These are phyloP conservation scores for Penicillium brasilianum DNA, from an alignment of 2,329 filamentous ascomycete species.

Conservation along the genomic window DNA sequence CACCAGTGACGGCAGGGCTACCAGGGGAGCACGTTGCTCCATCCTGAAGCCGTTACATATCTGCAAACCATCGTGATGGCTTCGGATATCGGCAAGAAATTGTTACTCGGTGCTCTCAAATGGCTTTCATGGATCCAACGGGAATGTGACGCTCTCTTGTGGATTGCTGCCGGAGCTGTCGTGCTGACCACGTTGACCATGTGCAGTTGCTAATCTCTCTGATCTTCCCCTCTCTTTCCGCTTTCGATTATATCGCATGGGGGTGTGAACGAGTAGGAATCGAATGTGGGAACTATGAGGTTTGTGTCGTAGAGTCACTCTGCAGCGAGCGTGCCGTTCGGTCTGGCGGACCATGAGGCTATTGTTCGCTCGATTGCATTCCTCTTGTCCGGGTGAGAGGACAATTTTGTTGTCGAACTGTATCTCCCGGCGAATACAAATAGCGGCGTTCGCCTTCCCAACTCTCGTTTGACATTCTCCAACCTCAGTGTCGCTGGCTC, in stretches of 20 bases:
- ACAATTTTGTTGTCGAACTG: not conserved
- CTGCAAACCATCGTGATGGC: not conserved
- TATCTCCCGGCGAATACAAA: not conserved
- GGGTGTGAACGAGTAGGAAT: not conserved
- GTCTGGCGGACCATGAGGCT: constrained; percentile 9
- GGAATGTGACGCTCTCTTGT: constrained; percentile 9
- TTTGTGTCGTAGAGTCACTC: not conserved
- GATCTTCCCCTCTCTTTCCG: constrained; percentile 4
- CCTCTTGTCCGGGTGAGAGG: not conserved
- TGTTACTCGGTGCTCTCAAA: not conserved
- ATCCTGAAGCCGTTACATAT: constrained; percentile 4
- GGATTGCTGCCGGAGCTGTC: not conserved
- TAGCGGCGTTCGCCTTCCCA: constrained; percentile 8
- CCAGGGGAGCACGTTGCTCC: not conserved
- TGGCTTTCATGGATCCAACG: not conserved
- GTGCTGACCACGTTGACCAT: constrained; percentile 17
- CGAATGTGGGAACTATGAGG: not conserved
- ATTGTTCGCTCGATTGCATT: constrained; percentile 1
- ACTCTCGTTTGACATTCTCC: constrained; percentile 6
- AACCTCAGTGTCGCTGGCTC: constrained; percentile 15
- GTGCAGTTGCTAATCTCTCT: constrained; percentile 4
- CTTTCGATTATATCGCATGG: not conserved
- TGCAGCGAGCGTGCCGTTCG: constrained; percentile 11
- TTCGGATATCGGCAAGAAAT: not conserved
- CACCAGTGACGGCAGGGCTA: not conserved